Evolutionary conservation across 352 stramenopile genomes (phyloP).

Genomic region (Globisporangium megalacanthum): DNA sequence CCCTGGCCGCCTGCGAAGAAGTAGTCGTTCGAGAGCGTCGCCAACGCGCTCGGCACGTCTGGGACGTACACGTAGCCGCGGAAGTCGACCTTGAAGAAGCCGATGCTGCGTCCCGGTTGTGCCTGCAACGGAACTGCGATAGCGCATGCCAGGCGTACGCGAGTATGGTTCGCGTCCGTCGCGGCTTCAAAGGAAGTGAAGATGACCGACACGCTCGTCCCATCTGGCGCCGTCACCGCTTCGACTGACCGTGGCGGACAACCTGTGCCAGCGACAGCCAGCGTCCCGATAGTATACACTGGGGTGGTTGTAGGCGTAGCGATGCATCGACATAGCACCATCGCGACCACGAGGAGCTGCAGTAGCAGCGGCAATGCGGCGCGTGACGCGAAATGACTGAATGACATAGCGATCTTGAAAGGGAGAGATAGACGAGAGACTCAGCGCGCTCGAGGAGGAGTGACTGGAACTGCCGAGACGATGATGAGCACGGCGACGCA

Average conservation of each 20-base stretch:
- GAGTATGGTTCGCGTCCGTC: background rate
- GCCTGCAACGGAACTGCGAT: conserved; percentile 22
- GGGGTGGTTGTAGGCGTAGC: background rate
- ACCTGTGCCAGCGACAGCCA: conserved; percentile 18
- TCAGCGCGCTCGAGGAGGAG: too few species aligned
- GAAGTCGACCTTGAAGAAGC: conserved; percentile 32
- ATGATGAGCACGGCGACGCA: too few species aligned
- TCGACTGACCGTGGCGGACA: conserved; percentile 10
- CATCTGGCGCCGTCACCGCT: conserved; percentile 10
- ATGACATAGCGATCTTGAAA: too few species aligned
- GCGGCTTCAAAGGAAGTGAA: conserved; percentile 17
- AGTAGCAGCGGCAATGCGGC: background rate
- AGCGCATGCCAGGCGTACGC: conserved; percentile 16
- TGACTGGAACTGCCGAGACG: too few species aligned
- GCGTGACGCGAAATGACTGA: too few species aligned
- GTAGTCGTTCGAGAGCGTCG: conserved; percentile 23
- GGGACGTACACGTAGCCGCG: conserved; percentile 30
- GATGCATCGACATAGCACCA: background rate
- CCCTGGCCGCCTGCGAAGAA: conserved; percentile 28
- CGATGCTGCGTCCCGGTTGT: conserved; percentile 14
- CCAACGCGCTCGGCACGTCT: conserved; percentile 3
- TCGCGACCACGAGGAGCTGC: background rate
- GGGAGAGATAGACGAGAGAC: too few species aligned
- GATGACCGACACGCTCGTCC: conserved; percentile 23
- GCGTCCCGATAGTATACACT: conserved; percentile 14